Evolutionary conservation across 305 asterid genomes (phyloP).

Genomic region (Stenogyne calaminthoides): DNA sequence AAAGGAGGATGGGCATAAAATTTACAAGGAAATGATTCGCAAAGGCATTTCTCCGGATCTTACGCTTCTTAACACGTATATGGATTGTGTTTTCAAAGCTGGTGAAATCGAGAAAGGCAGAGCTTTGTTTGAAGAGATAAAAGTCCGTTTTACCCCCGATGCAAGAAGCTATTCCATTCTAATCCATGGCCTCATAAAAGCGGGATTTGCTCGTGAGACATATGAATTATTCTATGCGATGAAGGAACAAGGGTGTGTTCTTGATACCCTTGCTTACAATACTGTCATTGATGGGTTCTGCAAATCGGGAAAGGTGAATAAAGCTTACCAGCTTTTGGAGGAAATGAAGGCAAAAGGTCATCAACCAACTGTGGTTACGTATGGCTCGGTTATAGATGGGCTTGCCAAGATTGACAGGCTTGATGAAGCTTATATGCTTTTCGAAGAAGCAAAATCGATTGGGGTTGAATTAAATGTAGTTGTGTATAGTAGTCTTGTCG

Average conservation of each 20-base stretch:
- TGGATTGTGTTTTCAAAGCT: conserved; percentile 88
- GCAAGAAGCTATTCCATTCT: conserved; percentile 87
- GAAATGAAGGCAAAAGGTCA: conserved; percentile 90
- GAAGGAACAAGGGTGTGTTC: conserved; percentile 87
- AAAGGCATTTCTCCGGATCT: conserved; percentile 65
- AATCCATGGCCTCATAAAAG: conserved; percentile 81
- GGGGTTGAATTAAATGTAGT: conserved; percentile 71
- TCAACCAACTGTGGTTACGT: conserved; percentile 89
- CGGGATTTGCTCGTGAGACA: conserved; percentile 89
- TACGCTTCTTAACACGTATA: conserved; percentile 77
- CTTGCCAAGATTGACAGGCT: conserved; percentile 97
- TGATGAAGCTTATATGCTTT: conserved; percentile 96
- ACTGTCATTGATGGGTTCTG: conserved; percentile 93
- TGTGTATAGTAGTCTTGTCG: conserved; percentile 85
- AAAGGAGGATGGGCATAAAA: conserved; percentile 85
- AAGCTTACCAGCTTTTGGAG: conserved; percentile 95
- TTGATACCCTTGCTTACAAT: conserved; percentile 90
- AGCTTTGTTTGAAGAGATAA: conserved; percentile 78
- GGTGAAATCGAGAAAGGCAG: conserved; percentile 88
- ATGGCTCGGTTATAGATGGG: conserved; percentile 94
- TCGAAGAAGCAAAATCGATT: conserved; percentile 93
- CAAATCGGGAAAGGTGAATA: conserved; percentile 90
- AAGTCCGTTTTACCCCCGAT: conserved; percentile 64
- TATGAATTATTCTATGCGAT: conserved; percentile 76
- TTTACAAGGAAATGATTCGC: conserved; percentile 86